These are phyloP conservation scores for Psilocybe subaeruginosa DNA, from an alignment of 768 basidiomycete species.

Conservation along the genomic window DNA sequence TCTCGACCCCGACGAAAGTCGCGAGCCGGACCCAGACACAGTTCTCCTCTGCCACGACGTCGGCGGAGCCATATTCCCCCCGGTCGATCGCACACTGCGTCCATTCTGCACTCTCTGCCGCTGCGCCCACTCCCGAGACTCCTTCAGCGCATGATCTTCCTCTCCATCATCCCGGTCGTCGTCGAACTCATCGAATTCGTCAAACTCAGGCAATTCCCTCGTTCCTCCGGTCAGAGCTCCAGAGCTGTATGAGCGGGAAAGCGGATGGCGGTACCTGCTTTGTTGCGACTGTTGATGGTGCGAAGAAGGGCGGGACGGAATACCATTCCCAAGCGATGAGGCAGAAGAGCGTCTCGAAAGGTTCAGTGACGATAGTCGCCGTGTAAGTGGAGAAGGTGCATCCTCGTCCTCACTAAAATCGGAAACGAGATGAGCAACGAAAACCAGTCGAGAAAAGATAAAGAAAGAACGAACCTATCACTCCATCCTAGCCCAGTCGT, in stretches of 20 bases:
- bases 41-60: conserved; percentile 16
- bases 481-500: conserved; percentile 79
- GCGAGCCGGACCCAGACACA: not conserved
- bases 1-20: not conserved
- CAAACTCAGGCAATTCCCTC: conserved; percentile 9
- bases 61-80: conserved; percentile 9
- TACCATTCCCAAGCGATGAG: conserved; percentile 35
- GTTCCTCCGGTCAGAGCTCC: conserved; percentile 26
- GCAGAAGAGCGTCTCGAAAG: conserved; percentile 49
- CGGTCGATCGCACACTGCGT: conserved; percentile 11
- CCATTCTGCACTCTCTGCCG: conserved; percentile 22
- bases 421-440: not conserved
- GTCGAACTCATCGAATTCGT: conserved; percentile 17
- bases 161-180: conserved; percentile 18
- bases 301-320: conserved; percentile 19
- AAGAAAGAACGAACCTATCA: conserved; percentile 54
- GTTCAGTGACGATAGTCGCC: conserved; percentile 60
- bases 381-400: conserved; percentile 67
- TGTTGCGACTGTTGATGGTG: not conserved
- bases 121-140: conserved; percentile 25
- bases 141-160: conserved; percentile 15
- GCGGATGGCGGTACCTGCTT: conserved; percentile 26
- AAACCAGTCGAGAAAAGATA: not conserved
- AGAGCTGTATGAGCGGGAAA: conserved; percentile 36
- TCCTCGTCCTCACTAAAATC: conserved; percentile 68